Conservation (phyloP, 2,329 filamentous ascomycete species). For the Penicillium freii region DNA sequence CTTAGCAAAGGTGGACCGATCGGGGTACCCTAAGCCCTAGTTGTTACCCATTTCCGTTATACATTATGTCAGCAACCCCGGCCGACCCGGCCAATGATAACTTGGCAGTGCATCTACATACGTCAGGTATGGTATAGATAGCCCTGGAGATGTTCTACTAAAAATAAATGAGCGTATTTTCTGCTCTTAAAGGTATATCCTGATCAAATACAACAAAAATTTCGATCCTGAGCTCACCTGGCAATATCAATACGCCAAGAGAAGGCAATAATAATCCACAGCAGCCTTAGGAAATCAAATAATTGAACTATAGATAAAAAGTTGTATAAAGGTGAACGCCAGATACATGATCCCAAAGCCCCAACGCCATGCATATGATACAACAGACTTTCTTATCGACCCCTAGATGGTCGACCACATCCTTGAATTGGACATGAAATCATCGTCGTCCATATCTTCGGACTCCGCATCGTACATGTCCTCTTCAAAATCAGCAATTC, state of each 20-base stretch:
- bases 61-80: slow-evolving; percentile 17
- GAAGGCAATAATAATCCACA: background rate
- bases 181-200: background rate
- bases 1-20: slow-evolving; percentile 43
- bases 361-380: slow-evolving; percentile 6
- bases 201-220: background rate
- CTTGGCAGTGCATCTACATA: background rate
- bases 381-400: background rate
- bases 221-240: too few relatives aligned
- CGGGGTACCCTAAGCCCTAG: slow-evolving; percentile 43
- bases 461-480: background rate
- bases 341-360: background rate
- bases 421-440: slow-evolving; percentile 13
- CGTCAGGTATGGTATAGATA: background rate
- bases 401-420: slow-evolving; percentile 16
- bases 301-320: background rate
- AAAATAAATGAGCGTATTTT: background rate
- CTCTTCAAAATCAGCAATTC: background rate
- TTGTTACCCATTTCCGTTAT: slow-evolving; percentile 14
- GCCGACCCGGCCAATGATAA: background rate
- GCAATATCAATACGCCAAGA: background rate
- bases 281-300: background rate
- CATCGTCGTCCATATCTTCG: background rate
- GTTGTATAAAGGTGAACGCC: background rate
- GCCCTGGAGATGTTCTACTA: background rate